Evolutionary conservation across 1,139 yeast genomes (phyloP), one percentile per base, ranked within the genome.

Genomic region (Candida pseudoviswanathii): DNA sequence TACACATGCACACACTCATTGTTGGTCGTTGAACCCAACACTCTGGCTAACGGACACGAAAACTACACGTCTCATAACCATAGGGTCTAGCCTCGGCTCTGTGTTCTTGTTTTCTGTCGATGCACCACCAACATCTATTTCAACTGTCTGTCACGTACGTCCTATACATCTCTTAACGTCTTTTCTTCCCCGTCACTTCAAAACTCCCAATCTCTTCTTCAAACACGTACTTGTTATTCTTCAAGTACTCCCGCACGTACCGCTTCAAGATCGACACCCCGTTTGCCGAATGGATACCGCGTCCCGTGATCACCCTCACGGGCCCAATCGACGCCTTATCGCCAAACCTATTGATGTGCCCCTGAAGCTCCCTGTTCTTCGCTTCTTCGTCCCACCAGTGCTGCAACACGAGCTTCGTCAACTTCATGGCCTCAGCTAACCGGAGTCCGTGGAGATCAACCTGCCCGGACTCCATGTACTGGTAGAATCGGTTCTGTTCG

Each of bases 271-370:
- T 74, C 0, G 84, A 69, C 1, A 67, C 62, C 1, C 86, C 86
- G 10, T 77, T 78, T 1, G 57, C 65, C 32, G 88, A 82, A 61
- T 85, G 90, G 9, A 83, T 58, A 0, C 90, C 90, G 51, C 87
- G 63, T 0, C 90, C 90, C 0, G 89, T 83, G 2, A 84, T 65
- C 0, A 84, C 63, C 2, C 54, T 58, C 10, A 83, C 57, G 0
- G 75, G 73, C 0, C 75, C 73, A 60, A 72, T 63, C 30, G 52
- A 45, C 2, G 72, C 78, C 30, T 52, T 56, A 2, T 64, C 47
- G 1, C 73, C 69, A 48, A 61, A 68, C 34, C 64, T 59, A 7
- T 66, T 61, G 30, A 73, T 48, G 16, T 63, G 66, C 2, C 81
- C 81, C 27, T 70, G 65, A 4, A 64, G 45, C 43, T 73, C 74